Evolutionary conservation across 352 stramenopile species (phyloP), one percentile per base, ranked within the genome.

Genomic region (Phytophthora uliginosa): DNA sequence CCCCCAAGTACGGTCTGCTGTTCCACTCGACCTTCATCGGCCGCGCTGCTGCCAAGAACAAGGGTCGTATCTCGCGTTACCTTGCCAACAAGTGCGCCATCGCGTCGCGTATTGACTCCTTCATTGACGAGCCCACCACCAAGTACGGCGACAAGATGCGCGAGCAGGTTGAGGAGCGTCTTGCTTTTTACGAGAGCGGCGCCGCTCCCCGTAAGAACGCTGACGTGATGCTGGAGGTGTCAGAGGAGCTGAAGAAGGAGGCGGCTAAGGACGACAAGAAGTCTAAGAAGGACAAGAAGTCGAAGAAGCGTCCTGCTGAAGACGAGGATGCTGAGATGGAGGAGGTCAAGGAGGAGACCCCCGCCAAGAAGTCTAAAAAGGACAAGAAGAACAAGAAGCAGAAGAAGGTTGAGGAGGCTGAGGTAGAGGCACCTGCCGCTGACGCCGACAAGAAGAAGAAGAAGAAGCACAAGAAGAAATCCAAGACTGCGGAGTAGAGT

Each of bases 1-100:
- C 98, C 58, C 98, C 98, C 47, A 99, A 99, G 89, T 99, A 99
- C 88, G 98, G 98, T 66, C 85, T 99, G 54, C 98, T 99, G 66
- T 99, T 99, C 81, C 98, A 99, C 85, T 99, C 98, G 38, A 98
- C 97, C 34, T 99, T 99, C 82, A 99, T 99, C 72, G 98, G 98
- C 52, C 97, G 98, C 45, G 98, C 98, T 48, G 98, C 98, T 65
- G 93, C 97, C 67, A 99, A 99, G 89, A 99, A 99, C 91, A 99
- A 99, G 85, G 98, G 98, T 59, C 90, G 98, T 65, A 99, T 99
- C 82, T 99, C 96, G 63, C 94, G 98, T 64, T 99, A 99, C 81
- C 80, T 99, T 65, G 98, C 98, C 53, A 99, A 99, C 90, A 99
- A 99, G 91, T 99, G 98, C 75, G 95, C 98, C 4, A 99, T 99